Evolutionary conservation across 1,139 yeast genomes (phyloP), one percentile per base, ranked within the genome.

Genomic region (Pichia inconspicua): DNA sequence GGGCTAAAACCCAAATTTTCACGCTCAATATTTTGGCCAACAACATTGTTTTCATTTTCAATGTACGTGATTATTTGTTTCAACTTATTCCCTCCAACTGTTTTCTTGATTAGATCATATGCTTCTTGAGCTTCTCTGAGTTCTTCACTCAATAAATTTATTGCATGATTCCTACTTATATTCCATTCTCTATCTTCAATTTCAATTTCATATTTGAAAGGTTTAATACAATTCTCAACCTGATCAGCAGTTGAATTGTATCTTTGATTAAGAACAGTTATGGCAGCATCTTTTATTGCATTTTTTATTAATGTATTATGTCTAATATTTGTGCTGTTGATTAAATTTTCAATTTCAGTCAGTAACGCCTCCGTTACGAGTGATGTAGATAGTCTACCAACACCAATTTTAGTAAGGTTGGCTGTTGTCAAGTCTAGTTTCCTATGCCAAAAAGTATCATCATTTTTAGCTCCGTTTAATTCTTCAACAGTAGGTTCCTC

Each of bases 181-280:
- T 73, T 69, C 99, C 99, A 94, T 64, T 94, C 98, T 41, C 96
- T 75, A 60, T 89, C 96, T 61, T 92, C 98, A 43, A 92, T 78
- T 63, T 94, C 98, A 53, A 94, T 90, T 63, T 94, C 98, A 65
- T 92, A 92, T 67, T 94, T 94, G 69, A 84, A 92, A 2, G 98
- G 98, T 65, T 94, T 94, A 61, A 94, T 90, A 69, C 97, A 90
- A 66, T 92, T 94, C 62, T 94, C 99, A 15, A 94, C 98, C 64
- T 94, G 98, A 64, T 94, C 98, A 0, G 98, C 95, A 0, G 98
- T 92, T 1, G 96, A 84, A 56, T 84, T 88, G 63, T 78, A 92
- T 55, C 92, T 80, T 37, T 85, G 71, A 53, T 82, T 80, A 53
- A 94, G 70, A 2, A 94, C 96, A 25, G 82, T 72, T 40, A 79